Base-by-base conservation (phyloP, 2,329 filamentous ascomycete genomes). In the Sarocladium oryzae region DNA sequence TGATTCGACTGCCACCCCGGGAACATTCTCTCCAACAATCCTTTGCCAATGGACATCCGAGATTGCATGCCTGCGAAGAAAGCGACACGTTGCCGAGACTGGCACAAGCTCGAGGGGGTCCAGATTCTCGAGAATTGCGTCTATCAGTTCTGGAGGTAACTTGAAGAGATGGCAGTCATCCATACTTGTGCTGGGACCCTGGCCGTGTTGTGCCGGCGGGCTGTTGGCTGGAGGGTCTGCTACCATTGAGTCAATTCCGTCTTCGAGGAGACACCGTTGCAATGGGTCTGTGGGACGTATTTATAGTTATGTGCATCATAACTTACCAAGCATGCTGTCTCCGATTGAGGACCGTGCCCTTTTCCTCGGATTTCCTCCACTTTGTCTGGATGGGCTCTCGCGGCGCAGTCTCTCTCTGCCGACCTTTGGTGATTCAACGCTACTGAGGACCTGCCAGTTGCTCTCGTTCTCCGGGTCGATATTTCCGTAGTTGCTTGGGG, bases 81-180 rank as follows among this genome's bases (percentile, higher is more conserved):
- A 62, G 21, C 71, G 82, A 65, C 84, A 92, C 21, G 84, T 84
- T 9, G 70, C 69, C 2, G 82, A 79, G 11, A 84, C 64, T 2
- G 69, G 66, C 23, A 75, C 75, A 10, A 96, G 78, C 52, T 90
- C 85, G 35, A 72, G 57, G 0, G 88, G 77, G 0, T 78, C 68
- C 4, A 96, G 76, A 60, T 80, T 82, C 30, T 73, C 73, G 13
- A 95, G 70, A 43, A 96, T 82, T n/a, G 78, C 70, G 57, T 86
- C 78, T 28, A 95, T 72, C 8, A 96, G 73, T 64, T 96, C 91
- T 11, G 81, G 67, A 0, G 91, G 91, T 1, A 96, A 76, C 18
- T 67, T 63, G 26, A 82, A 63, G 7, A 88, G 59, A 33, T 56
- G 56, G 21, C 61, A 61, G 7, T 48, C 15, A 20, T 26, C 26